Conservation (phyloP, 306 rosid species). For the Malus sieversii region DNA sequence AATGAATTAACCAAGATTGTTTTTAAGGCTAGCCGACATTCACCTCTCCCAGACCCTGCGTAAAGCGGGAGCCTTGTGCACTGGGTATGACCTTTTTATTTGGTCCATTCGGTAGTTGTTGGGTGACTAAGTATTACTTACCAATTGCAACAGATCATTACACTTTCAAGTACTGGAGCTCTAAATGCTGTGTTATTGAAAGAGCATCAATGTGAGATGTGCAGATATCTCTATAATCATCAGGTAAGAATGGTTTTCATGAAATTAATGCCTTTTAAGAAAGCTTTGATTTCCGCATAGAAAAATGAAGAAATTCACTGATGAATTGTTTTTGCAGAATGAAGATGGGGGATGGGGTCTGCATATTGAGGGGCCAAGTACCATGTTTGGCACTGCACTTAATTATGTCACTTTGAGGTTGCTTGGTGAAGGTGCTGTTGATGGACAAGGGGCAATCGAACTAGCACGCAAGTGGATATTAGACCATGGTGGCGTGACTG, state of each 20-base stretch:
- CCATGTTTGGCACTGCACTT: conserved; percentile 28
- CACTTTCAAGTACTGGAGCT: conserved; percentile 32
- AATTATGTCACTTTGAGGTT: conserved; percentile 26
- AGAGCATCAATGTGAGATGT: conserved; percentile 23
- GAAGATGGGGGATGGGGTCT: conserved; percentile 40
- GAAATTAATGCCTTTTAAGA: not conserved
- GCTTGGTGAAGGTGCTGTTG: conserved; percentile 26
- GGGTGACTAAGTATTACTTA: not conserved
- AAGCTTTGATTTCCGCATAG: no score
- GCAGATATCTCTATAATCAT: conserved; percentile 34
- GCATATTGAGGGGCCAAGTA: conserved; percentile 36
- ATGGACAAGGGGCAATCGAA: conserved; percentile 21
- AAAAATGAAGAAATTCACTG: not conserved
- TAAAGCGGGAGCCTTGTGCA: no score
- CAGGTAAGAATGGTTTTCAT: conserved; percentile 19
- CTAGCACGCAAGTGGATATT: conserved; percentile 27
- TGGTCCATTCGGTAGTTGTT: not conserved
- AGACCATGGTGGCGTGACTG: conserved; percentile 28
- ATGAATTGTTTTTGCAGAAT: conserved; percentile 17
- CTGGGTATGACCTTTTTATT: no score
- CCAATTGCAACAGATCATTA: conserved; percentile 20
- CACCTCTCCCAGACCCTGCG: no score
- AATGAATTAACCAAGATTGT: not conserved
- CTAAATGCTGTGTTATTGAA: conserved; percentile 28
- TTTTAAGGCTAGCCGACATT: no score